Base-by-base conservation (phyloP, 208 protist species). In the Crithidia mellificae region DNA sequence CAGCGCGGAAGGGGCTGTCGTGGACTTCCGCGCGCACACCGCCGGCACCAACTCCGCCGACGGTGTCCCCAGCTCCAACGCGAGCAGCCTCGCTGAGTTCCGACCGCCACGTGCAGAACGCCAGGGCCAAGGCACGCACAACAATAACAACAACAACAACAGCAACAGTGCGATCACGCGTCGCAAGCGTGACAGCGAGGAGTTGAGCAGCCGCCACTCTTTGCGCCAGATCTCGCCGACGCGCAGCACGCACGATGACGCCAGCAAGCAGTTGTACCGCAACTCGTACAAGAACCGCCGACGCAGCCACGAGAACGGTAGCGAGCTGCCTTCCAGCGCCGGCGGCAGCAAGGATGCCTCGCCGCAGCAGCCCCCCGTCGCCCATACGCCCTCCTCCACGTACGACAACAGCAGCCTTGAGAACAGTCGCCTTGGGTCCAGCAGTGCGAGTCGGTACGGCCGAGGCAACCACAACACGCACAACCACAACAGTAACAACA, bases 231-330 rank as follows among this genome's bases (percentile, higher is more conserved):
- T 29, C 6, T 63, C 57, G 41, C 57, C 57, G 57, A 52, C 57
- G 20, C 57, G 43, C 57, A 63, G 43, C 57, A 63, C 36, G 14
- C 15, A 55, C 36, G 62, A 36, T 17, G 62, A 49, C 24, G 61
- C 30, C 44, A 68, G 66, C 63, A 75, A 75, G 54, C 51, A 61
- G 7, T 27, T 68, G 32, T 68, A 62, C 44, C 61, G 61, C 39
- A 68, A 67, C 46, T 59, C 68, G 9, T 74, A 69, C 63, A 59
- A 64, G 15, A 63, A 75, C 30, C 70, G 70, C 22, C 59, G 62
- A 7, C 59, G 70, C 55, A 63, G 62, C 32, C 70, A 63, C 25
- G 53, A 63, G 22, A 43, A 30, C 47, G 47, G 44, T 5, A 68
- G 44, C 30, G 59, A 57, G 54, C 22, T 25, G 34, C 44, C 34